Evolutionary conservation across 306 rosid genomes (phyloP).

Genomic region (Medicago lupulina): DNA sequence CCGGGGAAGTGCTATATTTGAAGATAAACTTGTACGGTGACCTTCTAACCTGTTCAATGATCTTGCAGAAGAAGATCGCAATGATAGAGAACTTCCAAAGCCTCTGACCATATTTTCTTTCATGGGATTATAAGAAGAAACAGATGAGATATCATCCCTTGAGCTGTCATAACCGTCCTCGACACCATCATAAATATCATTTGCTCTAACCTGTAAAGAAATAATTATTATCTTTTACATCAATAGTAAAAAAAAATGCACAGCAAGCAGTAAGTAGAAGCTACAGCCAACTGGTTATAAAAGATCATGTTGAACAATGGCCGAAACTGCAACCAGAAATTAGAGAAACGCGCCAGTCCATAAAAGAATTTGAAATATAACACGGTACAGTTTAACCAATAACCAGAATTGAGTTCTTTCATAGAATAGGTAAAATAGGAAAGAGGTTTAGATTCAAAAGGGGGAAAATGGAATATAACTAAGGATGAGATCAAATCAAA

Average conservation of each 20-base stretch:
- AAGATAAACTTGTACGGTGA: slow-evolving; percentile 74
- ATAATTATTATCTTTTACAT: slow-evolving; percentile 41
- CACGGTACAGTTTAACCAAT: not conserved
- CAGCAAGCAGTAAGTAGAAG: slow-evolving; percentile 22
- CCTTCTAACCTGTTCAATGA: slow-evolving; percentile 72
- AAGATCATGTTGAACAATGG: slow-evolving; percentile 19
- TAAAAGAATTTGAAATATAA: not conserved
- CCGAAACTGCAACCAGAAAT: slow-evolving; percentile 36
- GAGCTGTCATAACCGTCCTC: slow-evolving; percentile 98
- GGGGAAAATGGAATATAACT: not conserved
- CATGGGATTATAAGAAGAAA: slow-evolving; percentile 87
- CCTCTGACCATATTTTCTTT: slow-evolving; percentile 72
- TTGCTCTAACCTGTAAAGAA: slow-evolving; percentile 81
- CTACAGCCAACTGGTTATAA: not conserved
- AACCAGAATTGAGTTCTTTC: slow-evolving; percentile 22
- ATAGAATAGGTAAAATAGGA: not conserved
- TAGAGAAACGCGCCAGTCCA: slow-evolving; percentile 19
- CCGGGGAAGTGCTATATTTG: slow-evolving; percentile 70
- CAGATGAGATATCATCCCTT: slow-evolving; percentile 89
- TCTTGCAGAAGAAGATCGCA: slow-evolving; percentile 78
- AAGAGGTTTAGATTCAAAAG: slow-evolving; percentile 26
- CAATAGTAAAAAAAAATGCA: slow-evolving; percentile 33
- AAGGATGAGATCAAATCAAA: slow-evolving; percentile 29
- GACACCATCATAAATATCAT: slow-evolving; percentile 70
- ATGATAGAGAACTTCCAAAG: slow-evolving; percentile 82